phyloP scores from a whole-genome alignment of 106 monocot genomes.

The Dendrobium chrysotoxum region DNA sequence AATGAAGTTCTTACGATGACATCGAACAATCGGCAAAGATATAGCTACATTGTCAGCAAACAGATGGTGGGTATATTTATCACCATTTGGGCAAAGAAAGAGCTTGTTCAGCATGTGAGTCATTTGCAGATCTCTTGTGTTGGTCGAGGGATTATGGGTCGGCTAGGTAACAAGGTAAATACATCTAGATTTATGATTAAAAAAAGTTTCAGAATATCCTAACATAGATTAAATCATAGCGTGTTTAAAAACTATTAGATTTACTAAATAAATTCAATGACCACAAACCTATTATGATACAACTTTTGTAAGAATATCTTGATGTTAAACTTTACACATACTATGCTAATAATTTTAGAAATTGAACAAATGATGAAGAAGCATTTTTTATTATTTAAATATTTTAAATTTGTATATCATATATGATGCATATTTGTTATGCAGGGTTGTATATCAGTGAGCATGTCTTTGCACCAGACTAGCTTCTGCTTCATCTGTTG shows the following conservation, averaged over 20 bases:
- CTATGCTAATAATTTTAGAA: too few relatives aligned
- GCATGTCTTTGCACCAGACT: slow-evolving; percentile 59
- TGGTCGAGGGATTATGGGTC: slow-evolving; percentile 53
- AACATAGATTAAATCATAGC: too few relatives aligned
- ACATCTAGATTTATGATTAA: too few relatives aligned
- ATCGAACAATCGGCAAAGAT: slow-evolving; percentile 1
- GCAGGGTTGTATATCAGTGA: slow-evolving; percentile 58
- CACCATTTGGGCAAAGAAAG: slow-evolving; percentile 49
- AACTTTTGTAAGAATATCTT: too few relatives aligned
- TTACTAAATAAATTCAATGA: too few relatives aligned
- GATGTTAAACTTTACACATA: too few relatives aligned
- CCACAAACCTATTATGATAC: too few relatives aligned
- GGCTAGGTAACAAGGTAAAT: slow-evolving; percentile 56
- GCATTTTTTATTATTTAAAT: too few relatives aligned
- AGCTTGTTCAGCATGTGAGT: slow-evolving; percentile 40
- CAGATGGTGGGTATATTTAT: slow-evolving; percentile 73
- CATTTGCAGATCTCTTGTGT: slow-evolving; percentile 49
- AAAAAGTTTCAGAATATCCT: not conserved
- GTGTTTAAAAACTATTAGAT: too few relatives aligned
- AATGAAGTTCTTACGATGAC: not conserved
- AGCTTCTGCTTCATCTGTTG: slow-evolving; percentile 61
- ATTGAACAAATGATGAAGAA: too few relatives aligned
- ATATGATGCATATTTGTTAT: not conserved
- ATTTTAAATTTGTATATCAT: not conserved
- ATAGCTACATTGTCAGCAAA: slow-evolving; percentile 43